Evolutionary conservation across 208 protist genomes (phyloP).

Genomic region (Phytomonas francai): DNA sequence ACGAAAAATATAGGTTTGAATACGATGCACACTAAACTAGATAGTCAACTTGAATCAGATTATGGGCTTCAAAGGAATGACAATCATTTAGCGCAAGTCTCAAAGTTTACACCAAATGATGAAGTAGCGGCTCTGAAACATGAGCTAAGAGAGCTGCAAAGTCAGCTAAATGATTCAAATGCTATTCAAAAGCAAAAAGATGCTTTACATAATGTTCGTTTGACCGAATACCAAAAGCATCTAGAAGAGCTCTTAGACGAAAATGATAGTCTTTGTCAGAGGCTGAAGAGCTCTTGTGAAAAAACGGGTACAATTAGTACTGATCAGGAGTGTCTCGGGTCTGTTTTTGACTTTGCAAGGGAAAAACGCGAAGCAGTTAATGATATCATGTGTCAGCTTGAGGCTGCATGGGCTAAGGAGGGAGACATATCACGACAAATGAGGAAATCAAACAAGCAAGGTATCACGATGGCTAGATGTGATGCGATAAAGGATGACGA

Average conservation of each 20-base stretch:
- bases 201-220: slow-evolving; percentile 12
- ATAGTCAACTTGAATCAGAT: not conserved
- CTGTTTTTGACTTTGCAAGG: not conserved
- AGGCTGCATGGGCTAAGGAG: slow-evolving; percentile 36
- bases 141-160: slow-evolving; percentile 11
- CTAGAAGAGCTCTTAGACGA: slow-evolving; percentile 39
- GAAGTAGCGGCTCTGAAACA: slow-evolving; percentile 16
- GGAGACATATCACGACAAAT: slow-evolving; percentile 3
- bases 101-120: not conserved
- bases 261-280: slow-evolving; percentile 18
- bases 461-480: slow-evolving; percentile 22
- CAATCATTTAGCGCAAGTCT: not conserved
- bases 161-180: not conserved
- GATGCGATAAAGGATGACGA: slow-evolving; percentile 54
- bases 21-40: not conserved
- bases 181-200: slow-evolving; percentile 23
- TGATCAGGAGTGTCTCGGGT: not conserved
- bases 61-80: not conserved
- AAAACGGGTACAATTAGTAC: not conserved
- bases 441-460: slow-evolving; percentile 5
- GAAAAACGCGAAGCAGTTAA: slow-evolving; percentile 70
- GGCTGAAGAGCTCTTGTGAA: not conserved
- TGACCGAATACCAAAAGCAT: slow-evolving; percentile 32
- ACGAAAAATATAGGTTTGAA: slow-evolving; percentile 15
- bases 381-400: slow-evolving; percentile 66